Evolutionary conservation across 2,329 filamentous ascomycete species (phyloP).

Genomic region (Paecilomyces dactylethromorphus): DNA sequence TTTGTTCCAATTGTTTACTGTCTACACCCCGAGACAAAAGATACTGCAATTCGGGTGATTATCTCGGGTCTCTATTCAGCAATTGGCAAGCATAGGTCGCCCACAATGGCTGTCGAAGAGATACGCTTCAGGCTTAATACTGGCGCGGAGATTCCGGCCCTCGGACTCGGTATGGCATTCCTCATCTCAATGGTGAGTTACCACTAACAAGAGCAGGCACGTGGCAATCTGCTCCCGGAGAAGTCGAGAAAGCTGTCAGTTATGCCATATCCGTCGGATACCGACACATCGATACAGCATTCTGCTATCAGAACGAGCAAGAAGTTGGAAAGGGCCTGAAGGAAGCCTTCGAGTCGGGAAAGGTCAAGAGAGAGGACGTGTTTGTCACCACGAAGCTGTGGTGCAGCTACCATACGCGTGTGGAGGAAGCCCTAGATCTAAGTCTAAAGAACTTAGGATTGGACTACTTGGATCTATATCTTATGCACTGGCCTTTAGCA

Average conservation of each 20-base stretch:
- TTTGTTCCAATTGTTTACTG: neutral
- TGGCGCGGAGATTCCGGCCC: constrained; percentile 55
- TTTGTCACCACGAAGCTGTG: constrained; percentile 84
- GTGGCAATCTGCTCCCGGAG: constrained; percentile 56
- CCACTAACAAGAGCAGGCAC: constrained; percentile 43
- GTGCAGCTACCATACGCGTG: constrained; percentile 68
- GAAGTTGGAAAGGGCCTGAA: constrained; percentile 74
- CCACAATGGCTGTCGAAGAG: constrained; percentile 46
- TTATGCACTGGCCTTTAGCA: constrained; percentile 75
- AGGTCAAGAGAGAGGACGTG: constrained; percentile 67
- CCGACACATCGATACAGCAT: constrained; percentile 34
- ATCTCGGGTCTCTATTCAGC: neutral
- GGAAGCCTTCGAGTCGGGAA: constrained; percentile 62
- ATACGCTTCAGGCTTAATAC: constrained; percentile 58
- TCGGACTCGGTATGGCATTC: constrained; percentile 51
- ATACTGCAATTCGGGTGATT: neutral
- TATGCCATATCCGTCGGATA: constrained; percentile 47
- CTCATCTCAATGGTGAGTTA: neutral
- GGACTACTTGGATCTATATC: constrained; percentile 73
- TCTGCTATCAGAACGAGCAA: constrained; percentile 55
- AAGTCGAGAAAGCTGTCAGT: constrained; percentile 53
- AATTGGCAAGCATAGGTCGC: neutral
- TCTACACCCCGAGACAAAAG: neutral
- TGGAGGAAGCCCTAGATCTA: constrained; percentile 64
- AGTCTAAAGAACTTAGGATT: constrained; percentile 67